phyloP scores from a whole-genome alignment of 306 rosid genomes.

The Cucurbita moschata region DNA sequence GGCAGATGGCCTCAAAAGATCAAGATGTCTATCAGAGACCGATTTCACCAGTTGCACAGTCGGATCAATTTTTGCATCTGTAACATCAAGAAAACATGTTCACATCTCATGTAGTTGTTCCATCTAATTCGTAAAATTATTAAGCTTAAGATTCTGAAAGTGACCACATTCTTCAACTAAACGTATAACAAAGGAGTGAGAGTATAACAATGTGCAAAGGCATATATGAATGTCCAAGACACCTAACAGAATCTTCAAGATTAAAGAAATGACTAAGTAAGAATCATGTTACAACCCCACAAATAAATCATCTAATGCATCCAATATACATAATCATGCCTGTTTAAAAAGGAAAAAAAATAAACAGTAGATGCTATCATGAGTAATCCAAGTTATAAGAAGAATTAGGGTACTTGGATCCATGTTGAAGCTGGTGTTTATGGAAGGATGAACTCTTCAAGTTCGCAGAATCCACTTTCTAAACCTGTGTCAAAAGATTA shows the following conservation, averaged over 20 bases:
- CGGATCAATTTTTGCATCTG: constrained; percentile 40
- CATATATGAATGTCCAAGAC: not conserved
- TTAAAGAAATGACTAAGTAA: not conserved
- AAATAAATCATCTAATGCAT: not conserved
- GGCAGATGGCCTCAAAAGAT: constrained; percentile 66
- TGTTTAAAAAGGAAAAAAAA: too few relatives aligned
- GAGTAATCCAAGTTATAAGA: not conserved
- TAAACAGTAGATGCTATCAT: not conserved
- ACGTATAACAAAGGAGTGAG: not conserved
- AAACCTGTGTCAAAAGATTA: not conserved
- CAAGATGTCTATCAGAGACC: constrained; percentile 55
- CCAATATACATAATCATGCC: not conserved
- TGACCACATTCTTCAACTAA: not conserved
- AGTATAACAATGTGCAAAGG: not conserved
- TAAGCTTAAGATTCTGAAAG: not conserved
- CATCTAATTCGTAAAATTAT: not conserved
- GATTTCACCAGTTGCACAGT: constrained; percentile 35
- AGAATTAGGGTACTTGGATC: constrained; percentile 5
- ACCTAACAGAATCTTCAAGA: not conserved
- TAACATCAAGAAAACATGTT: constrained; percentile 16
- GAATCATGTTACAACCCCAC: not conserved
- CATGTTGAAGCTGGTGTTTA: not conserved
- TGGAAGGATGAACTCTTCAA: not conserved
- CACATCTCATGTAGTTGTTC: not conserved
- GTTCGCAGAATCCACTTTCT: not conserved